Base-by-base conservation (phyloP, 306 rosid genomes). In the Vigna reflexopilosa region DNA sequence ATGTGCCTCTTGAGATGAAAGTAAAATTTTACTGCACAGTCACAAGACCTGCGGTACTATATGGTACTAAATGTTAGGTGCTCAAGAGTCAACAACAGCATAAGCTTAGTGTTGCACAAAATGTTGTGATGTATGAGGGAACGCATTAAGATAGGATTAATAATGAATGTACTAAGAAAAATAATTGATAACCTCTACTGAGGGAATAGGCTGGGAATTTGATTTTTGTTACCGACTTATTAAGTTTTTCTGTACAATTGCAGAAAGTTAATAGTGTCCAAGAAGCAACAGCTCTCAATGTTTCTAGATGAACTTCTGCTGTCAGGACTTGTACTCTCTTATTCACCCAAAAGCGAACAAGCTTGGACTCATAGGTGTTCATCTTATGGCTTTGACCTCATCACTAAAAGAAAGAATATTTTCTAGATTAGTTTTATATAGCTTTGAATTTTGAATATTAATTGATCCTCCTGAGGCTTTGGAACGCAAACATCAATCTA, bases 281-380 rank as follows among this genome's bases (percentile, higher is more conserved):
- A 88, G 80, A 89, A 83, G 83, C 75, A 82, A 61, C 65, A 79
- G 66, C 62, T 45, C 38, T 65, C 90, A 2, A 12, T 71, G 61
- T 86, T 78, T 51, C 28, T 87, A 82, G 86, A 89, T 82, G 96
- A 95, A 85, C 98, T 95, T 81, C 74, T 48, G 57, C 78, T 91
- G 73, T 91, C 97, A 36, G 83, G 86, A 11, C 91, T 94, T 54
- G 92, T 94, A 73, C 97, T 94, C 71, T 92, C 97, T 17, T 82
- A 50, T 84, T 88, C 93, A 20, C 91, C 97, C 47, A 94, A 90
- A 84, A 89, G 96, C 20, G 98, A 95, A 73, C 93, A 91, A 77
- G 95, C 98, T 34, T 95, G 98, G 98, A 82, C 81, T 82, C 96
- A 92, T 54, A 89, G 98, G 98, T 92, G 81, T 65, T 20, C 6